Evolutionary conservation across 805 yeast genomes (phyloP).

Genomic region (Brettanomyces custersianus): DNA sequence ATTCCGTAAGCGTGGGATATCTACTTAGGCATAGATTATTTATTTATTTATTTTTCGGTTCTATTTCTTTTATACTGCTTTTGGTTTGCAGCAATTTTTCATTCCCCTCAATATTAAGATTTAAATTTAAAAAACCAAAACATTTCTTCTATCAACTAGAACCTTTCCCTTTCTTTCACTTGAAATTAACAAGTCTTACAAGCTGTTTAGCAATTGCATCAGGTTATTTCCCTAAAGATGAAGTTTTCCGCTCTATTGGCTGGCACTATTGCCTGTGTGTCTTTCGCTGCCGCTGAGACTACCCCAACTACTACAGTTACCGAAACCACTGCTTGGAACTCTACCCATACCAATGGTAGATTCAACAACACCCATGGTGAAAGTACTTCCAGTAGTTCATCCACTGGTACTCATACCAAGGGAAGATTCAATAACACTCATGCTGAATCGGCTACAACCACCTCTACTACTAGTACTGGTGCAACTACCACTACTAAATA

Average conservation of each 20-base stretch:
- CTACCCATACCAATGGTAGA: slow-evolving; percentile 41
- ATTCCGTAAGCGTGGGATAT: too few species aligned
- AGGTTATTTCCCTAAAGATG: slow-evolving; percentile 25
- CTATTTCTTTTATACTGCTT: neutral
- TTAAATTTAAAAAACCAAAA: too few species aligned
- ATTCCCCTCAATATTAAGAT: too few species aligned
- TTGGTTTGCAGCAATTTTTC: neutral
- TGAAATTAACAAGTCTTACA: too few species aligned
- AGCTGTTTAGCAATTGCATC: neutral
- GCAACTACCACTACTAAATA: slow-evolving; percentile 28
- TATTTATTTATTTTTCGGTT: too few species aligned
- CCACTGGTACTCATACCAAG: slow-evolving; percentile 32
- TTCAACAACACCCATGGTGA: slow-evolving; percentile 41
- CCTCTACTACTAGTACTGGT: slow-evolving; percentile 34
- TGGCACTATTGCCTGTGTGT: slow-evolving; percentile 26
- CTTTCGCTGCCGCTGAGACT: slow-evolving; percentile 18
- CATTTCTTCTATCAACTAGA: too few species aligned
- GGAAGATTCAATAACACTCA: slow-evolving; percentile 45
- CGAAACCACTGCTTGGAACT: slow-evolving; percentile 24
- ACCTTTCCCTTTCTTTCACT: neutral
- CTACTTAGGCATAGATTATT: too few species aligned
- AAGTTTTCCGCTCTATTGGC: slow-evolving; percentile 29
- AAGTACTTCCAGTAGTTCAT: slow-evolving; percentile 23
- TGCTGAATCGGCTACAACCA: slow-evolving; percentile 21
- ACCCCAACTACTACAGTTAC: slow-evolving; percentile 25